Conservation (phyloP, 805 yeast species). For the Barnettozyma sucrosica region DNA sequence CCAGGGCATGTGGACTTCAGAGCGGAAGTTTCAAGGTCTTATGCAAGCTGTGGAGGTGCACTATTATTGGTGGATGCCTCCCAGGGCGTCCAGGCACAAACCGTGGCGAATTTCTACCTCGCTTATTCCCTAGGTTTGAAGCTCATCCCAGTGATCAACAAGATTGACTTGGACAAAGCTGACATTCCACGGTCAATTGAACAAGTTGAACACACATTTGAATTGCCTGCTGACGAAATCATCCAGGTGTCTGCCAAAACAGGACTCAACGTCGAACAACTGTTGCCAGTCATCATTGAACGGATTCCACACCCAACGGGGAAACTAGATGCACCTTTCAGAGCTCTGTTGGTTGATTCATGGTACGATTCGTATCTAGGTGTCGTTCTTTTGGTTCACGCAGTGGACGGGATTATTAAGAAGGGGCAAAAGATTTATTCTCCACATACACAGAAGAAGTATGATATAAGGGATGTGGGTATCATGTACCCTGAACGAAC, state of each 20-base stretch:
- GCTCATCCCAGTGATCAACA: conserved; percentile 84
- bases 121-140: conserved; percentile 82
- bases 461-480: conserved; percentile 90
- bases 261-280: conserved; percentile 68
- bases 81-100: conserved; percentile 96
- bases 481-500: conserved; percentile 89
- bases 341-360: conserved; percentile 86
- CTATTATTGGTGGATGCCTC: conserved; percentile 85
- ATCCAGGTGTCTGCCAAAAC: conserved; percentile 89
- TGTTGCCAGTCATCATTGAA: conserved; percentile 79
- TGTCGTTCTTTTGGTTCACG: conserved; percentile 76
- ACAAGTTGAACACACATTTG: conserved; percentile 83
- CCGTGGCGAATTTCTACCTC: conserved; percentile 92
- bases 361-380: conserved; percentile 96
- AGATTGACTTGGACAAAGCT: conserved; percentile 85
- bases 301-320: conserved; percentile 80
- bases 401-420: conserved; percentile 75
- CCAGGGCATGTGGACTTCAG: conserved; percentile 98
- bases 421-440: conserved; percentile 73
- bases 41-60: conserved; percentile 96
- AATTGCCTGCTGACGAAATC: conserved; percentile 65
- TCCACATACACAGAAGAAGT: conserved; percentile 68
- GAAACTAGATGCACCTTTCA: conserved; percentile 42
- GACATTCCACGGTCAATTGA: conserved; percentile 75
- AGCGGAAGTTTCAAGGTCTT: conserved; percentile 87